Conservation (phyloP, 495 filamentous ascomycete species). For the Lasiosphaeria ovina region DNA sequence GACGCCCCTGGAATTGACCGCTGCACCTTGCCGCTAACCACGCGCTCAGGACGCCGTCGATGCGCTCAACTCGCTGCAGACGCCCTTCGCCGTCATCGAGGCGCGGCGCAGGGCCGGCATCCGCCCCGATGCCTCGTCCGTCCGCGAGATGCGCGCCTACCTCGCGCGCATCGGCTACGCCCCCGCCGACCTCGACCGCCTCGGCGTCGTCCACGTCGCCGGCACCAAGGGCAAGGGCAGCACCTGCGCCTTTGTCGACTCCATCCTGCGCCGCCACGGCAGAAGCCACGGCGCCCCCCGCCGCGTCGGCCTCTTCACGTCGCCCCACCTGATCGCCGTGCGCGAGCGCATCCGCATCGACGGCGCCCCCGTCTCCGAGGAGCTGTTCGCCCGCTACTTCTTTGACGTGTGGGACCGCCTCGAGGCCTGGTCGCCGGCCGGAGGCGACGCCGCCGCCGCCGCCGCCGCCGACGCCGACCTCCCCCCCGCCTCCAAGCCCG, state of each 20-base stretch:
- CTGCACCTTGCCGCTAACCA: background rate
- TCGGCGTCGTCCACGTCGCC: conserved; percentile 81
- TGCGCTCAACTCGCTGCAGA: conserved; percentile 86
- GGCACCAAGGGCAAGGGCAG: conserved; percentile 94
- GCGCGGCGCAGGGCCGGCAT: conserved; percentile 67
- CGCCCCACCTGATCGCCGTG: conserved; percentile 83
- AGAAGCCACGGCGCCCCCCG: conserved; percentile 31
- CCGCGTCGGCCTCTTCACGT: conserved; percentile 82
- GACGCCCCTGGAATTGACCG: background rate
- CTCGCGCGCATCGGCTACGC: conserved; percentile 71
- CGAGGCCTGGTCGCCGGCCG: conserved; percentile 29
- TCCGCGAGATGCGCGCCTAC: conserved; percentile 77
- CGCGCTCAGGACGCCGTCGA: conserved; percentile 69
- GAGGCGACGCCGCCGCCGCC: conserved; percentile 24
- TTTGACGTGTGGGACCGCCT: conserved; percentile 86
- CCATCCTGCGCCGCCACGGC: conserved; percentile 47
- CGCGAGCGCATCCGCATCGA: conserved; percentile 87
- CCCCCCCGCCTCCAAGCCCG: conserved; percentile 58
- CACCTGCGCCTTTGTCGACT: conserved; percentile 66
- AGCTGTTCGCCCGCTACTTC: conserved; percentile 78
- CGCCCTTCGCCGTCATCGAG: conserved; percentile 76
- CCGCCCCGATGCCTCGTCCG: conserved; percentile 62
- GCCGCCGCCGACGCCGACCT: conserved; percentile 10
- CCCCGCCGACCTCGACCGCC: conserved; percentile 67
- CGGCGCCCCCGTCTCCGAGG: conserved; percentile 69